Evolutionary conservation across 2,329 filamentous ascomycete genomes (phyloP).

Genomic region (Fusarium transvaalense): DNA sequence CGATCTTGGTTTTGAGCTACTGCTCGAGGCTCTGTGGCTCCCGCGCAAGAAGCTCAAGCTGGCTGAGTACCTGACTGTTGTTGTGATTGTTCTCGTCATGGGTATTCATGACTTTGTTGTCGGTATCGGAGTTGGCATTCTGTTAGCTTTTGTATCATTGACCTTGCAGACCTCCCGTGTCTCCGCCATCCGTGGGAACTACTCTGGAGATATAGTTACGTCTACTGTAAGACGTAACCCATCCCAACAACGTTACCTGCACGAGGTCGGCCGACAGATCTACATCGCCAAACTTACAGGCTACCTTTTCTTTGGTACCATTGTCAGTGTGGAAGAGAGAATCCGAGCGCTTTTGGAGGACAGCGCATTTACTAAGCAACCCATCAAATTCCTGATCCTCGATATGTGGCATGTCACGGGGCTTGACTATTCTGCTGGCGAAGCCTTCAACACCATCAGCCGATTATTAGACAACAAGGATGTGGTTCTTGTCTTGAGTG

Average conservation of each 20-base stretch:
- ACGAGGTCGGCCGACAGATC: conserved; percentile 87
- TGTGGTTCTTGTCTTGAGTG: conserved; percentile 85
- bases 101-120: conserved; percentile 96
- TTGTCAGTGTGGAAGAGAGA: conserved; percentile 92
- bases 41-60: conserved; percentile 89
- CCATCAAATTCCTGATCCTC: conserved; percentile 90
- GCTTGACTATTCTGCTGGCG: conserved; percentile 94
- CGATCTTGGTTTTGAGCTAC: conserved; percentile 90
- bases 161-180: conserved; percentile 92
- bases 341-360: conserved; percentile 87
- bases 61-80: conserved; percentile 89
- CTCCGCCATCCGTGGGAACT: conserved; percentile 89
- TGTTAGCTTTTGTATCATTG: conserved; percentile 90
- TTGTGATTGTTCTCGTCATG: conserved; percentile 94
- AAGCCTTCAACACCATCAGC: conserved; percentile 94
- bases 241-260: conserved; percentile 87
- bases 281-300: conserved; percentile 92
- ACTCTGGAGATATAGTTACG: conserved; percentile 87
- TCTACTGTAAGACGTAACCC: conserved; percentile 94
- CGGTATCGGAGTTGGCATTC: conserved; percentile 91
- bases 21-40: conserved; percentile 88
- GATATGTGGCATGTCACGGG: conserved; percentile 92
- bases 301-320: conserved; percentile 98
- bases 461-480: conserved; percentile 81
- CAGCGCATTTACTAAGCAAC: conserved; percentile 79